These are phyloP conservation scores for Ceratonia siliqua DNA, from an alignment of 306 rosid genomes.

Conservation along the genomic window DNA sequence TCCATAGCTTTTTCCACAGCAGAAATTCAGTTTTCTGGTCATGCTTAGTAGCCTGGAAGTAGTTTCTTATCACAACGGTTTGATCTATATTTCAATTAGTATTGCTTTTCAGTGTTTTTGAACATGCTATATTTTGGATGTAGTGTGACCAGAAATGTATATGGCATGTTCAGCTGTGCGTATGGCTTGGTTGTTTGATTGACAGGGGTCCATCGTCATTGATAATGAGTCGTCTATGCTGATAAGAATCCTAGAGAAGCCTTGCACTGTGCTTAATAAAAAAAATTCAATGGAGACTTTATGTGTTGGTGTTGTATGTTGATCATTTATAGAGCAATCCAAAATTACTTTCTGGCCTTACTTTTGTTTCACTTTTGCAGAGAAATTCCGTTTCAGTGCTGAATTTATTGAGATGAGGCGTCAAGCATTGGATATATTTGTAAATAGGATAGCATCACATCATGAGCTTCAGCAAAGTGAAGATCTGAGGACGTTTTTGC, in stretches of 20 bases:
- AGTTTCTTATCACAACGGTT: constrained; percentile 9
- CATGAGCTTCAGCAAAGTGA: constrained; percentile 90
- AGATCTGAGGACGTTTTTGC: constrained; percentile 88
- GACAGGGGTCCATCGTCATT: neutral
- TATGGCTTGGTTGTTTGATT: constrained; percentile 19
- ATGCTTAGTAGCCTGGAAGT: constrained; percentile 18
- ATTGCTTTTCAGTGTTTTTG: constrained; percentile 9
- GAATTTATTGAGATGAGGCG: constrained; percentile 99
- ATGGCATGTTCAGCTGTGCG: neutral
- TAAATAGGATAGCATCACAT: constrained; percentile 91
- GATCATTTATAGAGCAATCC: constrained; percentile 8
- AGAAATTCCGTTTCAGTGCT: constrained; percentile 96
- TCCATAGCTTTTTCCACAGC: neutral
- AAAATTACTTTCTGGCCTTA: constrained; percentile 33
- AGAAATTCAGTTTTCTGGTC: constrained; percentile 18
- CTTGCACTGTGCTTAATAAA: neutral
- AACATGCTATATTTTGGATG: neutral
- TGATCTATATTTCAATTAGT: neutral
- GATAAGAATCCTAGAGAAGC: constrained; percentile 10
- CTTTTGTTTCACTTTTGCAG: constrained; percentile 54
- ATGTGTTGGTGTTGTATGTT: constrained; percentile 13
- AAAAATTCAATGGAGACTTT: constrained; percentile 24
- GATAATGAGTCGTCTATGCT: constrained; percentile 14
- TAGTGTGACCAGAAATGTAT: neutral
- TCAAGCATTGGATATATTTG: constrained; percentile 84